Conservation (phyloP, 1,139 yeast genomes). For the Debaryomycetaceae sp. region DNA sequence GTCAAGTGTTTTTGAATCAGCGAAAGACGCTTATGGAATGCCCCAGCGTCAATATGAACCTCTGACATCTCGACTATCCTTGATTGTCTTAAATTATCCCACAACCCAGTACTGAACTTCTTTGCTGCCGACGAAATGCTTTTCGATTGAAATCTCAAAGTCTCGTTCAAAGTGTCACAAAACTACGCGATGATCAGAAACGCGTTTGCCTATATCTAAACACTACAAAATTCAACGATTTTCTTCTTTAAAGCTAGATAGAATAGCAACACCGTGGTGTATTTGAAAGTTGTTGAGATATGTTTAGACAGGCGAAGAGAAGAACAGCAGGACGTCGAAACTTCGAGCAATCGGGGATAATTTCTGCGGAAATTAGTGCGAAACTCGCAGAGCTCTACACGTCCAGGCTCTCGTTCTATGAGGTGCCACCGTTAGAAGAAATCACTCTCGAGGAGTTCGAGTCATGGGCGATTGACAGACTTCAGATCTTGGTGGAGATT, state of each 20-base stretch:
- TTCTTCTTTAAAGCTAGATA: neutral
- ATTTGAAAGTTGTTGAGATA: conserved; percentile 14
- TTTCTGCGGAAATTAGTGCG: conserved; percentile 33
- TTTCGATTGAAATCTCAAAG: neutral
- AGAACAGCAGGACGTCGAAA: conserved; percentile 74
- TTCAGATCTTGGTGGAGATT: conserved; percentile 78
- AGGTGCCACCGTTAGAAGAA: conserved; percentile 74
- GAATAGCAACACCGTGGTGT: neutral
- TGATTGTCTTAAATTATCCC: neutral
- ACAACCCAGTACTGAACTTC: neutral
- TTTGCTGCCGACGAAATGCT: neutral
- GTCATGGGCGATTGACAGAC: conserved; percentile 90
- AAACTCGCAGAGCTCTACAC: conserved; percentile 10
- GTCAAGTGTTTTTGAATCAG: conserved; percentile 39
- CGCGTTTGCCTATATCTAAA: neutral
- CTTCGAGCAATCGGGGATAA: conserved; percentile 42
- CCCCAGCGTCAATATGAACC: conserved; percentile 36
- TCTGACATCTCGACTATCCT: conserved; percentile 22
- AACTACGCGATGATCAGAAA: neutral
- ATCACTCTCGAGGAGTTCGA: conserved; percentile 91
- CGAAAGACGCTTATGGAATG: conserved; percentile 42
- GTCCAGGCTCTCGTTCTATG: conserved; percentile 62
- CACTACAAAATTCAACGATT: neutral
- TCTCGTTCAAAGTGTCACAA: neutral
- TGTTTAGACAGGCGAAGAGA: conserved; percentile 77